A percentile compares a stretch with the other conserved stretches of the same genome.
These are phyloP conservation scores for Rhytidhysteron rufulum DNA, from an alignment of 2,329 filamentous ascomycete genomes.

Conservation along the genomic window DNA sequence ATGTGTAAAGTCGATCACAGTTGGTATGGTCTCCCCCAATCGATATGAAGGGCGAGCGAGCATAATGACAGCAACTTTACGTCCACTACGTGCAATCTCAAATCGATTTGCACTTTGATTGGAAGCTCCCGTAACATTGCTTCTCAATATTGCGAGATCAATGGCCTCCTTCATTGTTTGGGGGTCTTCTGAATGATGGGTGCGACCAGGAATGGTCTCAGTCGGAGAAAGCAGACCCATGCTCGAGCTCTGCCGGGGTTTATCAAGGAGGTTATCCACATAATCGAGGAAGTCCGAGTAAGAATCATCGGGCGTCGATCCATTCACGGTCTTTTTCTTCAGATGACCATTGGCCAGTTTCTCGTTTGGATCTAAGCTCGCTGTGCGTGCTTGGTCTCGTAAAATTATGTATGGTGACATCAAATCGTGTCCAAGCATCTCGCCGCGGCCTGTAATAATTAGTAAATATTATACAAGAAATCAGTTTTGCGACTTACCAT, in stretches of 20 bases:
- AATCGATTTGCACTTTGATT: conserved; percentile 87
- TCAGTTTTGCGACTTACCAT: conserved; percentile 46
- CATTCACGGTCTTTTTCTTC: conserved; percentile 15
- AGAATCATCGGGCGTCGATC: conserved; percentile 41
- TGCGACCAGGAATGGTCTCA: conserved; percentile 45
- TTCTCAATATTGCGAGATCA: conserved; percentile 79
- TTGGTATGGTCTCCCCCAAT: conserved; percentile 80
- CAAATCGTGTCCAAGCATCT: conserved; percentile 87
- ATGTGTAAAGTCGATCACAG: conserved; percentile 77
- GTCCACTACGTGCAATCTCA: conserved; percentile 89
- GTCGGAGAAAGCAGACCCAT: conserved; percentile 69
- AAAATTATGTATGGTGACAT: conserved; percentile 92
- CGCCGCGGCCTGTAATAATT: conserved; percentile 58
- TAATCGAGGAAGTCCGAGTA: conserved; percentile 35
- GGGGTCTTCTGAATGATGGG: conserved; percentile 57
- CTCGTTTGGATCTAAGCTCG: conserved; percentile 26
- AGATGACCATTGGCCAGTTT: conserved; percentile 11
- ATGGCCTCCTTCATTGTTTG: conserved; percentile 77
- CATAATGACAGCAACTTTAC: conserved; percentile 84
- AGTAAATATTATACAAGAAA: conserved; percentile 13
- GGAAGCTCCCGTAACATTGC: conserved; percentile 55
- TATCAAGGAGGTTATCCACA: conserved; percentile 46
- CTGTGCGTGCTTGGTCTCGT: conserved; percentile 68
- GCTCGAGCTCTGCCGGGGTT: conserved; percentile 29
- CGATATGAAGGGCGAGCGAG: conserved; percentile 84